A percentile compares a stretch with the other conserved stretches of the same genome.
Evolutionary conservation across 208 protist genomes (phyloP).

Genomic region (Trichomonas vaginalis): DNA sequence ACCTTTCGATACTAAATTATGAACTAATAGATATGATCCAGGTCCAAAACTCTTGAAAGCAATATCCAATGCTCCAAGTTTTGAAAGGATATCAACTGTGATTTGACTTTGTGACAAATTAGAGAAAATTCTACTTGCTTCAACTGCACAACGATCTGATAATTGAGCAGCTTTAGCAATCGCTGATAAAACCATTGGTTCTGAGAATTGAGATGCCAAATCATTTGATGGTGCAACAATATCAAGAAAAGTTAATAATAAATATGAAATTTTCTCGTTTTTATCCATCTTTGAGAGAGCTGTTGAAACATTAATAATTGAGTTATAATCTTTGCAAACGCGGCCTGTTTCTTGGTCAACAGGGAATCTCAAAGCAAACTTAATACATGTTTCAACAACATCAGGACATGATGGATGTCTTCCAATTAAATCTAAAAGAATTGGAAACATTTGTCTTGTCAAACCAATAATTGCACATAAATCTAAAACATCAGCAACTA

Average conservation of each 20-base stretch:
- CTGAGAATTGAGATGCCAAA: neutral
- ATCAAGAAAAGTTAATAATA: neutral
- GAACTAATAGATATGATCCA: neutral
- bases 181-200: neutral
- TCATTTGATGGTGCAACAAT: neutral
- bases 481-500: neutral
- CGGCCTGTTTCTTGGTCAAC: neutral
- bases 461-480: neutral
- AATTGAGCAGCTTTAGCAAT: neutral
- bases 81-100: neutral
- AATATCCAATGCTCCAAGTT: neutral
- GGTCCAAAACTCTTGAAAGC: neutral
- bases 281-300: neutral
- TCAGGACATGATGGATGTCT: neutral
- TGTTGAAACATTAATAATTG: neutral
- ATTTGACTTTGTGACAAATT: neutral
- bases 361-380: neutral
- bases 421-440: neutral
- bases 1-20: neutral
- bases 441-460: neutral
- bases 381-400: neutral
- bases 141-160: neutral
- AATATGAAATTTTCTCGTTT: neutral
- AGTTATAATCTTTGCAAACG: neutral
- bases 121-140: neutral